Conservation (phyloP, 176 grass and related monocot species). For the Themeda triandra region DNA sequence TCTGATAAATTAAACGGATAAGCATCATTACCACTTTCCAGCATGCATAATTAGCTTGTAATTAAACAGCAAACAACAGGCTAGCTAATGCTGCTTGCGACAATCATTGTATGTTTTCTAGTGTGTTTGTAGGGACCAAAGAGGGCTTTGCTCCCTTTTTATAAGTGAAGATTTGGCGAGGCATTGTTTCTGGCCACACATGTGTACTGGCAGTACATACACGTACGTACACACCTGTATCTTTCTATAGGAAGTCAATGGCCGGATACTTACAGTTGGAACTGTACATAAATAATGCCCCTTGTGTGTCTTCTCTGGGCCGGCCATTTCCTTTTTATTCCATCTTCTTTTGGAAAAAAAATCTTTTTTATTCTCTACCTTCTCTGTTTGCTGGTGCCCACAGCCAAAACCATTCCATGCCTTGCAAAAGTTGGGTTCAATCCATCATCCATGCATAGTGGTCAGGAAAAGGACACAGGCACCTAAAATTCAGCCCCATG, state of each 20-base stretch:
- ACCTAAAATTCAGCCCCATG: conserved; percentile 38
- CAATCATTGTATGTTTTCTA: conserved; percentile 22
- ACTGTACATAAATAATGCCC: conserved; percentile 51
- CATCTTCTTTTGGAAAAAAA: neutral
- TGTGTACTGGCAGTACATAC: conserved; percentile 32
- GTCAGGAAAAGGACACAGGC: conserved; percentile 39
- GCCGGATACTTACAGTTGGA: conserved; percentile 57
- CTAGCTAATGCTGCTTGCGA: conserved; percentile 11
- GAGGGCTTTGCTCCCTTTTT: conserved; percentile 4
- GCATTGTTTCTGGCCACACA: conserved; percentile 27
- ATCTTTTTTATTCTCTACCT: conserved; percentile 41
- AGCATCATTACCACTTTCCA: conserved; percentile 44
- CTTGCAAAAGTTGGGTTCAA: conserved; percentile 57
- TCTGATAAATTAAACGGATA: conserved; percentile 51
- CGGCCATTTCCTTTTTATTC: conserved; percentile 50
- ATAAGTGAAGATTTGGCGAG: neutral
- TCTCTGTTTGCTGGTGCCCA: conserved; percentile 53
- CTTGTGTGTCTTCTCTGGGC: conserved; percentile 38
- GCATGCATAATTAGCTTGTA: conserved; percentile 27
- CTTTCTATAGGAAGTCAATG: conserved; percentile 64
- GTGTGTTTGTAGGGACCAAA: conserved; percentile 24
- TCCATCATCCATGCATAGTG: conserved; percentile 65
- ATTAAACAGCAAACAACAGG: conserved; percentile 24
- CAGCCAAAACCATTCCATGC: conserved; percentile 40
- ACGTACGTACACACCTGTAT: conserved; percentile 39